Percentiles rank a stretch among this genome's conserved stretches.
phyloP scores from a whole-genome alignment of 2,329 filamentous ascomycete genomes.

The Diaporthe australafricana region DNA sequence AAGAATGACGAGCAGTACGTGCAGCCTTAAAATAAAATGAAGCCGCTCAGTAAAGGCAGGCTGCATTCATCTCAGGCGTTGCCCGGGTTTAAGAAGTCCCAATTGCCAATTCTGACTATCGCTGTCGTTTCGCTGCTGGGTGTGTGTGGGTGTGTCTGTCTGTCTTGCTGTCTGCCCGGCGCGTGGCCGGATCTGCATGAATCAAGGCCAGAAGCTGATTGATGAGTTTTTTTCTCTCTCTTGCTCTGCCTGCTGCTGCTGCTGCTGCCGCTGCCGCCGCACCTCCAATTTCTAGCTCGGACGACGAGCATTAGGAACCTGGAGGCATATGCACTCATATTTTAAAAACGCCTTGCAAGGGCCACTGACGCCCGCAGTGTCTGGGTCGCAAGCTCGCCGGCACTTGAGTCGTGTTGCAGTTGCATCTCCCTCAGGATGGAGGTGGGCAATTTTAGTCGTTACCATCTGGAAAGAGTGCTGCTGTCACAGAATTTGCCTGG shows the following conservation, averaged over 20 bases:
- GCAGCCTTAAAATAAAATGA: background rate
- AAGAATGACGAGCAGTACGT: constrained; percentile 24
- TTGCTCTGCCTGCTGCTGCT: background rate
- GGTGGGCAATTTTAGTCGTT: constrained; percentile 31
- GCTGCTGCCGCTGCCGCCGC: constrained; percentile 13
- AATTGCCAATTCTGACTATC: constrained; percentile 20
- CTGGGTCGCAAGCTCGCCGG: constrained; percentile 30
- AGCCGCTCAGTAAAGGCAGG: background rate
- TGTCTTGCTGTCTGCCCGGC: constrained; percentile 17
- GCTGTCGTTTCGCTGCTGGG: constrained; percentile 23
- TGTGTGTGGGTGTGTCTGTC: constrained; percentile 13
- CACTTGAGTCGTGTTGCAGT: constrained; percentile 30
- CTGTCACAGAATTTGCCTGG: constrained; percentile 19
- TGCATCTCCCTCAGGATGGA: constrained; percentile 20
- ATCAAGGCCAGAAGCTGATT: constrained; percentile 28
- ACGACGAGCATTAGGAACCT: constrained; percentile 19
- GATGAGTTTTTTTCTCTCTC: constrained; percentile 4
- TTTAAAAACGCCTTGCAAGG: constrained; percentile 19
- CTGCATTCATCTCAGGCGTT: constrained; percentile 8
- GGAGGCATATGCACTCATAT: constrained; percentile 31
- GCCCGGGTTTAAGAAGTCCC: constrained; percentile 15
- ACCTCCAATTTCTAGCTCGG: constrained; percentile 29
- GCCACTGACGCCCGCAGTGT: constrained; percentile 18
- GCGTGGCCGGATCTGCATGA: constrained; percentile 35
- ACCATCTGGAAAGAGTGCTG: constrained; percentile 30